These are phyloP conservation scores for Penicillium bialowiezense DNA, from an alignment of 495 filamentous ascomycete species.

Conservation along the genomic window DNA sequence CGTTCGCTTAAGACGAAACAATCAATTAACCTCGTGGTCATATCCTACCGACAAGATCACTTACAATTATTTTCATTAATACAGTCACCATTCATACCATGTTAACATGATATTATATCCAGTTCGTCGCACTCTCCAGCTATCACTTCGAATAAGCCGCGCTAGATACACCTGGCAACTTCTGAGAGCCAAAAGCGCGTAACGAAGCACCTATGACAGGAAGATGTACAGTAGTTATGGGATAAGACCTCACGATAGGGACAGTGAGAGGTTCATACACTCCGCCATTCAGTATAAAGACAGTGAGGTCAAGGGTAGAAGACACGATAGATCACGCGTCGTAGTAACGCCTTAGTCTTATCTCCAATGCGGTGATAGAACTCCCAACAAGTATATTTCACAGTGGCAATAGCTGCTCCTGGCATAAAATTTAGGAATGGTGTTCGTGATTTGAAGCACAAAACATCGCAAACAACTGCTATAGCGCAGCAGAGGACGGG, in stretches of 20 bases:
- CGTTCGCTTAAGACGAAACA: neutral
- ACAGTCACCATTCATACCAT: neutral
- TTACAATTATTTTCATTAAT: slow-evolving; percentile 1
- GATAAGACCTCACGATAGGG: too few species aligned
- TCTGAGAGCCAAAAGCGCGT: too few species aligned
- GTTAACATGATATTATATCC: neutral
- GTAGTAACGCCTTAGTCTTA: neutral
- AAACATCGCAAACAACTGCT: neutral
- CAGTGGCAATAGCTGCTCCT: too few species aligned
- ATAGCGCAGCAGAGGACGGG: neutral
- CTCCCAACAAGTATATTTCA: neutral
- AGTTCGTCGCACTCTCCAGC: neutral
- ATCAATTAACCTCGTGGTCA: neutral
- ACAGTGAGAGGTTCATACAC: too few species aligned
- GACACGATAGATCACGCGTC: neutral
- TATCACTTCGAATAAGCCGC: neutral
- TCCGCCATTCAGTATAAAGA: neutral
- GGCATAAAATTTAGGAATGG: too few species aligned
- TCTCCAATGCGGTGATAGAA: neutral
- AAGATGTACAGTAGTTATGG: too few species aligned
- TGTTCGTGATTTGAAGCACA: too few species aligned
- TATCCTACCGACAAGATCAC: slow-evolving; percentile 1
- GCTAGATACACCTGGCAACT: too few species aligned
- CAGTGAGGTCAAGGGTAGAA: neutral
- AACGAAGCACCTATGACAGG: too few species aligned